Base-by-base conservation (phyloP, 2,329 filamentous ascomycete genomes). In the Xylaria sp. region DNA sequence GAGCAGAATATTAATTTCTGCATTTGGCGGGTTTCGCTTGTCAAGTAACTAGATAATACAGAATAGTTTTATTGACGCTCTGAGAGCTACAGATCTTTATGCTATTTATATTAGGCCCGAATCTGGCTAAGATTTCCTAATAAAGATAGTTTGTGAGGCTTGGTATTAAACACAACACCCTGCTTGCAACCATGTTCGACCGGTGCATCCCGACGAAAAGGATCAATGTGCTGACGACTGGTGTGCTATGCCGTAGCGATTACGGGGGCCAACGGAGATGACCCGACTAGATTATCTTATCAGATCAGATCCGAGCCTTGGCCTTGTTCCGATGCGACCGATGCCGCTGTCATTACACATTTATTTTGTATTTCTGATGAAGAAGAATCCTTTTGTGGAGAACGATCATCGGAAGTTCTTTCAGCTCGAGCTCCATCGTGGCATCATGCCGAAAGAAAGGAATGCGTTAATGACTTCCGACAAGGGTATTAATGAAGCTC, bases 261-360 rank as follows among this genome's bases (percentile, higher is more conserved):
- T 61, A 21, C 32, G 59, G 47, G 47, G 18, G 27, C 44, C 27
- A 48, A 29, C 5, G n/a, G 23, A 27, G 16, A 44, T 27, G 23
- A 12, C 35, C 23, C 1, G 54, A 37, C 29, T 10, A 61, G 59
- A 61, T 61, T 50, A 42, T 50, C 47, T 61, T 61, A 61, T 53
- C 59, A 61, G 59, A 61, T 61, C 59, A 18, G 40, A 44, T 6
- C 40, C 35, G 35, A 42, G 13, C 12, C 35, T 23, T 27, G 23
- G 54, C 23, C 54, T 4, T 13, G 21, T 47, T 16, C 16, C 23
- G 18, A 5, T 18, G 4, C n/a, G 58, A 27, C 44, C 44, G 29
- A 53, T 42, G 32, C 21, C 21, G 29, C 59, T 51, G 32, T 5
- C 9, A 21, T 44, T 18, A 27, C 50, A 18, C 32, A 27, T 50